Evolutionary conservation across 2,329 filamentous ascomycete species (phyloP).

Genomic region (Pseudogymnoascus sp.): DNA sequence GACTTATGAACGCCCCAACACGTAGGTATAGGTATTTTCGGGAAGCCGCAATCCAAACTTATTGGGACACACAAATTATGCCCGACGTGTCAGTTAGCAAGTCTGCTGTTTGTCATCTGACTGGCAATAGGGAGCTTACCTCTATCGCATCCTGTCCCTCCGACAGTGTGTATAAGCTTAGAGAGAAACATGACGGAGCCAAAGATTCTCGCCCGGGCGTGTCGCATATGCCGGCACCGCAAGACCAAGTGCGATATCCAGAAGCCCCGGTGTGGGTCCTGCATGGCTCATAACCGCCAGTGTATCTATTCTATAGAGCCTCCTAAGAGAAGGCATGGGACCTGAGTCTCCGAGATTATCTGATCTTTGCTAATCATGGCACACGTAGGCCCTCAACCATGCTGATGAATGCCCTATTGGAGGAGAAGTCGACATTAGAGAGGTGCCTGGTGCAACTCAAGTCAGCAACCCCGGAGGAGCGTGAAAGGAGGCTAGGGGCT

Average conservation of each 20-base stretch:
- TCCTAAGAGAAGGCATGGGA: neutral
- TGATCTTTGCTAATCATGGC: neutral
- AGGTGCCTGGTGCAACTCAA: neutral
- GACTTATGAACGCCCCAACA: neutral
- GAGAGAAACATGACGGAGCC: neutral
- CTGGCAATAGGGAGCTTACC: neutral
- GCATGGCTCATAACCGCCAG: neutral
- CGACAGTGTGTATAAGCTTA: neutral
- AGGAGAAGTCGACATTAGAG: neutral
- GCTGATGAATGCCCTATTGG: neutral
- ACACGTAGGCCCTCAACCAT: conserved; percentile 1
- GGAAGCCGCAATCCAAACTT: neutral
- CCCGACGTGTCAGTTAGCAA: neutral
- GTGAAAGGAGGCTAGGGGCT: neutral
- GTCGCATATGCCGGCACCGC: neutral
- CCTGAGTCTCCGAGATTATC: neutral
- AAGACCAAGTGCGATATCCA: conserved; percentile 2
- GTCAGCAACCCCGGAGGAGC: neutral
- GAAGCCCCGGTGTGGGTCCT: neutral
- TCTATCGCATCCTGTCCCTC: neutral
- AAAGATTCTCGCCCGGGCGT: conserved; percentile 8
- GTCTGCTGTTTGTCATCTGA: neutral
- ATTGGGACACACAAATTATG: neutral
- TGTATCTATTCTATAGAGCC: neutral
- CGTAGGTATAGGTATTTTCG: neutral